Conservation (phyloP, 1,139 yeast species). For the Geotrichum siamense region DNA sequence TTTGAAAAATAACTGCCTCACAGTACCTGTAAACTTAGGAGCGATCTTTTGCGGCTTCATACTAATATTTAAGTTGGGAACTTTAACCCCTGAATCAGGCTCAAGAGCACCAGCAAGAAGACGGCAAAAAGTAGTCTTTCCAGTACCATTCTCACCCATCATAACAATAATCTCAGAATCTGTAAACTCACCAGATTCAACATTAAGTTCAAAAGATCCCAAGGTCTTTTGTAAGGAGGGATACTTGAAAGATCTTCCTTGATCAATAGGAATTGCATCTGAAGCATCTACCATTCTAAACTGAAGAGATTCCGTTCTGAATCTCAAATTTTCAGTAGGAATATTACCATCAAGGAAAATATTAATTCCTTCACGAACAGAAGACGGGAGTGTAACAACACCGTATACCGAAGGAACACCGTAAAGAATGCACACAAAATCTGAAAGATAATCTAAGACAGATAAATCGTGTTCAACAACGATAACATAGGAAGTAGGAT, state of each 20-base stretch:
- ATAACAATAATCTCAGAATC: conserved; percentile 95
- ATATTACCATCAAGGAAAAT: conserved; percentile 97
- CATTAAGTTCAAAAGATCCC: conserved; percentile 84
- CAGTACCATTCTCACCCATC: conserved; percentile 99
- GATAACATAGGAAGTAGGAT: conserved; percentile 71
- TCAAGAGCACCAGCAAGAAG: conserved; percentile 86
- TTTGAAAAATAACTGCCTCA: conserved; percentile 92
- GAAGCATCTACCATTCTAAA: conserved; percentile 91
- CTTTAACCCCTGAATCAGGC: conserved; percentile 71
- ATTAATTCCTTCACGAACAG: conserved; percentile 98
- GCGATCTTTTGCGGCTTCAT: conserved; percentile 99
- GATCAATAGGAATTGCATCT: conserved; percentile 57
- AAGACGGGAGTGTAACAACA: conserved; percentile 90
- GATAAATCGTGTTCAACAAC: conserved; percentile 98
- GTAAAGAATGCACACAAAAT: conserved; percentile 89
- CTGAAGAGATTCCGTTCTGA: conserved; percentile 91
- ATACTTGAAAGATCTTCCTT: conserved; percentile 67
- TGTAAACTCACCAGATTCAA: conserved; percentile 83
- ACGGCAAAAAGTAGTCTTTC: conserved; percentile 95
- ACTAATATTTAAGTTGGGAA: conserved; percentile 84
- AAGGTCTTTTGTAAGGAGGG: conserved; percentile 83
- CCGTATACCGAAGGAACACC: conserved; percentile 99
- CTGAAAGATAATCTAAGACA: conserved; percentile 91
- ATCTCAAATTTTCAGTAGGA: conserved; percentile 93
- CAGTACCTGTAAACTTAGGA: conserved; percentile 97